Evolutionary conservation across 1,284 basidiomycete species (phyloP), one percentile per base, ranked within the genome.

Genomic region (Microbotryum violaceum): DNA sequence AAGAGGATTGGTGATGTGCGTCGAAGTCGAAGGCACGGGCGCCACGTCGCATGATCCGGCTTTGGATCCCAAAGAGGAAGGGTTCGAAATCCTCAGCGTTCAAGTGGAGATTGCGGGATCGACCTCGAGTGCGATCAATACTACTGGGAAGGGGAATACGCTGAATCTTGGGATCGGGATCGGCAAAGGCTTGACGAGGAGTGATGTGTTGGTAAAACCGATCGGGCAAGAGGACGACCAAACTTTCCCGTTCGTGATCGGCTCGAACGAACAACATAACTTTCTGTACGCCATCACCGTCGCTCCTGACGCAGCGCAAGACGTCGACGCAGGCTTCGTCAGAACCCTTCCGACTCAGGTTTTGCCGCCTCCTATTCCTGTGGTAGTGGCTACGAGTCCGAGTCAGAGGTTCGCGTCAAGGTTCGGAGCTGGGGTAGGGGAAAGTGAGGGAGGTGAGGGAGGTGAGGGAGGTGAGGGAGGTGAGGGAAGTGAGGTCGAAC

Each of bases 221-320:
- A 48, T 67, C n/a, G 21, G 54, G 9, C 29, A 55, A 53, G 16
- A 12, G 49, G 6, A 33, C 0, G 16, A 18, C 1, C 7, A 4
- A 20, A 27, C 8, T 1, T 91, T 91, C 73, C 91, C 90, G 1
- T 75, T 92, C 9, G 77, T 74, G 6, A 78, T 93, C 5, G 79
- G 80, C 0, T 79, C 84, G 2, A 78, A 80, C 63, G 88, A 89
- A 57, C 90, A 93, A 75, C 88, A 85, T 72, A 92, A 92, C 72
- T 78, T 93, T 23, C 80, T 94, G 8, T 93, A 92, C 70, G 85
- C 86, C 0, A 87, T 93, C 10, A 82, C 84, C 9, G 87, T 89
- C 72, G 75, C 58, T 1, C 56, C 45, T 8, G 44, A 50, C 5
- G 49, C 42, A 3, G 56, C 18, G 63, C 31, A 42, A 18, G 37